Percentiles rank a stretch among this genome's conserved stretches.
Conservation (phyloP, 2,329 filamentous ascomycete species). For the Scytalidium lignicola region DNA sequence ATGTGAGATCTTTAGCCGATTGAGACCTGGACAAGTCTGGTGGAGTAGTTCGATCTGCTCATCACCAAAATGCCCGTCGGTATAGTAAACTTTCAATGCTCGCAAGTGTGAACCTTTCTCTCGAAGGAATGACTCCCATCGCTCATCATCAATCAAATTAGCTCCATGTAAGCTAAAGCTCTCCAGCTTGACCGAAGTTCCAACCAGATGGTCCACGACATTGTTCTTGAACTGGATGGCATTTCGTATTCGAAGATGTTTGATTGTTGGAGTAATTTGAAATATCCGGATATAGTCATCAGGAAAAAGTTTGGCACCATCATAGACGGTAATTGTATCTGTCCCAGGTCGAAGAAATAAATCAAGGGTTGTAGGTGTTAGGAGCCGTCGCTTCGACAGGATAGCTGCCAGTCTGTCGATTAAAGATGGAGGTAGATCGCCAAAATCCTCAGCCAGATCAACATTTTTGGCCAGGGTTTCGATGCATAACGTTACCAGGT, state of each 20-base stretch:
- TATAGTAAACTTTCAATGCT: constrained; percentile 72
- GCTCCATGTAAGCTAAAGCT: constrained; percentile 75
- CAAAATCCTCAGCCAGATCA: constrained; percentile 56
- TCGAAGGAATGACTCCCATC: constrained; percentile 67
- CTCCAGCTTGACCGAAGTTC: constrained; percentile 63
- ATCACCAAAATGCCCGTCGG: constrained; percentile 77
- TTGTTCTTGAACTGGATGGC: constrained; percentile 89
- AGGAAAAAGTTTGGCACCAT: constrained; percentile 58
- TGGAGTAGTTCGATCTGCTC: constrained; percentile 59
- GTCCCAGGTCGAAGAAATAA: constrained; percentile 51
- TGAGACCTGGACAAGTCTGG: constrained; percentile 60
- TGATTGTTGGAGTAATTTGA: constrained; percentile 64
- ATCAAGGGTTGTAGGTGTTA: constrained; percentile 48
- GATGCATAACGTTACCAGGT: constrained; percentile 58
- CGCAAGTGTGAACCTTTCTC: constrained; percentile 61
- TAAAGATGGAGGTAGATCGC: constrained; percentile 48
- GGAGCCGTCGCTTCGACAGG: constrained; percentile 54
- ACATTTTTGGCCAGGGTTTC: constrained; percentile 60
- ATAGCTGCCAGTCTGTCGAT: constrained; percentile 56
- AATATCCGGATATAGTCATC: constrained; percentile 81
- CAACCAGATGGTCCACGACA: constrained; percentile 75
- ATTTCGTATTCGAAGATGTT: constrained; percentile 70
- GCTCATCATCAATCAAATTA: constrained; percentile 72
- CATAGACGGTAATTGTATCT: constrained; percentile 51
- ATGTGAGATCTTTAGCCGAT: constrained; percentile 72